Evolutionary conservation across 164 flowering plant genomes (phyloP).

Genomic region (Taxillus chinensis): DNA sequence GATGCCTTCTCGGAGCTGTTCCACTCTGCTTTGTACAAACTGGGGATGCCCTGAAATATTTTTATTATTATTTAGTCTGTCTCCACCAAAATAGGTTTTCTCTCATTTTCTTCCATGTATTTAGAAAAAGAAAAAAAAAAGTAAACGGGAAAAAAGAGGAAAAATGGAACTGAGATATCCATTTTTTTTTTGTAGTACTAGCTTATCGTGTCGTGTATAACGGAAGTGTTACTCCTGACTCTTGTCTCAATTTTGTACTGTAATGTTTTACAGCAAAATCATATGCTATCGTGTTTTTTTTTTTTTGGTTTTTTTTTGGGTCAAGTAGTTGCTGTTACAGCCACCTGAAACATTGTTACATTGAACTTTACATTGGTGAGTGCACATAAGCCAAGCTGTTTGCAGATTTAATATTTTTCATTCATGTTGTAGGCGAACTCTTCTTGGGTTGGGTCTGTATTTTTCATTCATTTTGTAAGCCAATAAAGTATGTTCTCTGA

Average conservation of each 20-base stretch:
- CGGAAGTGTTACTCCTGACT: too few species aligned
- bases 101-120: background rate
- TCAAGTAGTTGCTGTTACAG: background rate
- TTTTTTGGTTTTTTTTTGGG: background rate
- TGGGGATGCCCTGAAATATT: conserved; percentile 30
- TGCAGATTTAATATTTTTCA: too few species aligned
- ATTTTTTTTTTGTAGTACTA: background rate
- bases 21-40: conserved; percentile 60
- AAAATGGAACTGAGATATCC: background rate
- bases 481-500: too few species aligned
- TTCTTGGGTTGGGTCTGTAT: too few species aligned
- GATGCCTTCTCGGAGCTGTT: conserved; percentile 63
- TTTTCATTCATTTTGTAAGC: too few species aligned
- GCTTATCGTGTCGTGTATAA: background rate
- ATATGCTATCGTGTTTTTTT: too few species aligned
- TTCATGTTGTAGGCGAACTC: too few species aligned
- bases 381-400: background rate
- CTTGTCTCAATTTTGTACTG: background rate
- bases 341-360: background rate
- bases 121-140: background rate
- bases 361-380: background rate
- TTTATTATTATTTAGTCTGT: too few species aligned
- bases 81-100: background rate
- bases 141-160: background rate
- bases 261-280: too few species aligned